Conservation (phyloP, 106 monocot genomes). For the Acorus calamus region DNA sequence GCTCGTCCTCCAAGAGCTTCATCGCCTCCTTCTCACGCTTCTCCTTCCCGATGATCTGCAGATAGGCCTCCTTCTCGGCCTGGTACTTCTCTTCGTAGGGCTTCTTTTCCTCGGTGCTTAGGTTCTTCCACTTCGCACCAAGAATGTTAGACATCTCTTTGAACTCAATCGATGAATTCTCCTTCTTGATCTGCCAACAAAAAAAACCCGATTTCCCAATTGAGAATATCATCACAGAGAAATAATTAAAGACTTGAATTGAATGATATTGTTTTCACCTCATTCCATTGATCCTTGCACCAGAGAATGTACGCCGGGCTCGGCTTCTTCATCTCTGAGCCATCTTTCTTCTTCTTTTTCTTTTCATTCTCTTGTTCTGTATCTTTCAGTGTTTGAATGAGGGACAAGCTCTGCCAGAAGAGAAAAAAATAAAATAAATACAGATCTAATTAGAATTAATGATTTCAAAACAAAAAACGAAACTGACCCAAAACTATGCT, state of each 20-base stretch:
- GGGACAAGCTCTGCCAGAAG: slow-evolving; percentile 39
- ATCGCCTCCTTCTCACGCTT: slow-evolving; percentile 79
- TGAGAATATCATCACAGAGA: background rate
- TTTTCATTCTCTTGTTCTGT: slow-evolving; percentile 42
- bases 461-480: background rate
- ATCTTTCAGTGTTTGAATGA: slow-evolving; percentile 53
- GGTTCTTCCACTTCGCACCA: slow-evolving; percentile 65
- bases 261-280: slow-evolving; percentile 15
- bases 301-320: slow-evolving; percentile 55
- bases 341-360: slow-evolving; percentile 42
- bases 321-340: slow-evolving; percentile 50
- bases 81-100: slow-evolving; percentile 85
- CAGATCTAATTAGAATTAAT: background rate
- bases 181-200: slow-evolving; percentile 43
- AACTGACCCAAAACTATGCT: background rate
- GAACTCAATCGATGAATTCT: slow-evolving; percentile 56
- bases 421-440: background rate
- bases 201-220: background rate
- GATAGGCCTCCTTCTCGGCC: slow-evolving; percentile 67
- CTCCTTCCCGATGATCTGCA: slow-evolving; percentile 66
- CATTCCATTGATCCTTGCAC: slow-evolving; percentile 84
- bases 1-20: slow-evolving; percentile 86
- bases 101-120: slow-evolving; percentile 66
- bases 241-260: background rate
- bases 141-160: slow-evolving; percentile 57